Percentiles rank a stretch among this genome's conserved stretches.
Conservation (phyloP, 805 yeast genomes). For the Candida nemodendra region DNA sequence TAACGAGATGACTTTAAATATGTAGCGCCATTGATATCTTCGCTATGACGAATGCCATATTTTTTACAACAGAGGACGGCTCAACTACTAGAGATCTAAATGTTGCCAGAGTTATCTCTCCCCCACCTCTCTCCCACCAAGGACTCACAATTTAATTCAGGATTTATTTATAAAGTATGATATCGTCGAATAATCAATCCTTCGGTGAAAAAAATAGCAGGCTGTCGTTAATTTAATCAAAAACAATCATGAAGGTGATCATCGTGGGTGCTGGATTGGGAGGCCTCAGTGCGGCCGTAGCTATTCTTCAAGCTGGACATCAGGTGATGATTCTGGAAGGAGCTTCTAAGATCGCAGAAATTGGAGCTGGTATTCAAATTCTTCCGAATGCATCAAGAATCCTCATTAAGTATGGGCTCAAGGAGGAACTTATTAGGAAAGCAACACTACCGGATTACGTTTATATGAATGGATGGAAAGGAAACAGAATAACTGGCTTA, state of each 20-base stretch:
- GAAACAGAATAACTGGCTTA: conserved; percentile 17
- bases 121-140: no score
- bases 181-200: no score
- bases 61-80: no score
- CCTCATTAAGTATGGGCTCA: conserved; percentile 21
- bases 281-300: conserved; percentile 30
- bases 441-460: conserved; percentile 20
- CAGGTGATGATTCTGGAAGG: conserved; percentile 27
- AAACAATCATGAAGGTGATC: conserved; percentile 6
- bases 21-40: no score
- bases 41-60: no score
- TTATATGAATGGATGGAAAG: conserved; percentile 24
- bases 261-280: conserved; percentile 35
- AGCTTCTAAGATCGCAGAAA: conserved; percentile 22
- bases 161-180: no score
- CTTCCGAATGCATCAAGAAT: conserved; percentile 29
- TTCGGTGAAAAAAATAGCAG: no score
- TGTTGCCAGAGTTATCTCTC: no score
- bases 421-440: conserved; percentile 7
- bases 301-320: conserved; percentile 25
- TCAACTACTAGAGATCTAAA: no score
- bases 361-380: conserved; percentile 22
- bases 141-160: no score
- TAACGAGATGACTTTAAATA: no score
- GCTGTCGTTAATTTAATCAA: no score